Percentiles rank a stretch among this genome's conserved stretches.
Conservation (phyloP, 2,329 filamentous ascomycete species). For the Metarhizium album region DNA sequence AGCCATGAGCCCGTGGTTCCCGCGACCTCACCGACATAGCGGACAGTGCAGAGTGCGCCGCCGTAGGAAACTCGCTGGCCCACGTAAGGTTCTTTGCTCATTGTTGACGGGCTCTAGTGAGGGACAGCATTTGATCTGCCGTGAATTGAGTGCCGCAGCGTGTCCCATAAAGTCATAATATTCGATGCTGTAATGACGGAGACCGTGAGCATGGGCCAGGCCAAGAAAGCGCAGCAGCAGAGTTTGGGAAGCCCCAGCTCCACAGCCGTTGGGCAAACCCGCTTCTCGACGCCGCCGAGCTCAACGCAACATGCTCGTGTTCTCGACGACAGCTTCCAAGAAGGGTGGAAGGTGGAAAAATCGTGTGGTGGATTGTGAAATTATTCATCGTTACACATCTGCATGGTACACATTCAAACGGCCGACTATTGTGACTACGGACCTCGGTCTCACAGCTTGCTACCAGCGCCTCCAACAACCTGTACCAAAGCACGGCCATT, state of each 20-base stretch:
- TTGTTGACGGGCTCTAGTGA: constrained; percentile 11
- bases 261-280: background rate
- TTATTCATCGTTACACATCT: background rate
- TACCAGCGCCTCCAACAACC: constrained; percentile 43
- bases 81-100: constrained; percentile 33
- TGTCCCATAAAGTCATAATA: background rate
- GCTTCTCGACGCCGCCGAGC: background rate
- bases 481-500: constrained; percentile 77
- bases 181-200: background rate
- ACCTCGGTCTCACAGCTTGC: constrained; percentile 45
- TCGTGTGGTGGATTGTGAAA: background rate
- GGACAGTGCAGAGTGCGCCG: constrained; percentile 68
- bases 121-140: background rate
- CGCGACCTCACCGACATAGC: constrained; percentile 67
- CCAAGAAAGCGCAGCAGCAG: constrained; percentile 12
- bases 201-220: constrained; percentile 5
- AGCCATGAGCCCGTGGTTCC: constrained; percentile 76
- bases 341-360: background rate
- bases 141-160: background rate
- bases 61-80: constrained; percentile 76
- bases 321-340: background rate
- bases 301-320: background rate
- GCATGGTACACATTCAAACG: background rate
- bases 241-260: constrained; percentile 6
- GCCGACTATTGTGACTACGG: background rate